Conservation (phyloP, 805 yeast genomes). For the Hanseniaspora hatyaiensis region DNA sequence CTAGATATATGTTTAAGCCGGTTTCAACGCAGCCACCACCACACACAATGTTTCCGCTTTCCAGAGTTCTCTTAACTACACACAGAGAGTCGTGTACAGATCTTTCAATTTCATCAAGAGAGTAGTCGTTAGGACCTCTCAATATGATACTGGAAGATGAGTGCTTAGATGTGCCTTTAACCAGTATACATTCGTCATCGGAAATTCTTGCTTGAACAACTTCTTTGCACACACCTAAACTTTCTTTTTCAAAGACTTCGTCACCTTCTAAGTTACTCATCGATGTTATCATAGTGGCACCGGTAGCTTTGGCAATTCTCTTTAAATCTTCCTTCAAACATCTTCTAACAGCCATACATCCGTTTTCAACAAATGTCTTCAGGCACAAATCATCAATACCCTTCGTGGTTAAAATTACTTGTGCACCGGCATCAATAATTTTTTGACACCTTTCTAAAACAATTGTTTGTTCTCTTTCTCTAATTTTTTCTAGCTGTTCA, state of each 20-base stretch:
- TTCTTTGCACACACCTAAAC: conserved; percentile 80
- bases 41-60: conserved; percentile 87
- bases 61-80: conserved; percentile 91
- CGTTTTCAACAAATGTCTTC: conserved; percentile 81
- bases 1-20: conserved; percentile 86
- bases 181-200: conserved; percentile 91
- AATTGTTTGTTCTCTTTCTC: conserved; percentile 80
- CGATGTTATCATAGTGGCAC: conserved; percentile 78
- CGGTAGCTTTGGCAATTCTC: conserved; percentile 95
- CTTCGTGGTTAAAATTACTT: conserved; percentile 83
- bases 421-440: conserved; percentile 79
- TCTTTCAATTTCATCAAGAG: conserved; percentile 97
- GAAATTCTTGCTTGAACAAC: conserved; percentile 83
- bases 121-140: conserved; percentile 91
- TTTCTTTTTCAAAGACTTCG: conserved; percentile 74
- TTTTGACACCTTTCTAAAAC: conserved; percentile 71
- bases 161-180: conserved; percentile 82
- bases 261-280: conserved; percentile 94
- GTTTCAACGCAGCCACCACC: conserved; percentile 99
- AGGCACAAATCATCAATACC: conserved; percentile 89
- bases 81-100: conserved; percentile 87
- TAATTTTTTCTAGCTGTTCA: conserved; percentile 84
- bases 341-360: conserved; percentile 91
- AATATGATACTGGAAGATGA: conserved; percentile 82
- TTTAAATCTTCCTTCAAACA: conserved; percentile 93